Base-by-base conservation (phyloP, 495 filamentous ascomycete species). In the Bacidia gigantensis region DNA sequence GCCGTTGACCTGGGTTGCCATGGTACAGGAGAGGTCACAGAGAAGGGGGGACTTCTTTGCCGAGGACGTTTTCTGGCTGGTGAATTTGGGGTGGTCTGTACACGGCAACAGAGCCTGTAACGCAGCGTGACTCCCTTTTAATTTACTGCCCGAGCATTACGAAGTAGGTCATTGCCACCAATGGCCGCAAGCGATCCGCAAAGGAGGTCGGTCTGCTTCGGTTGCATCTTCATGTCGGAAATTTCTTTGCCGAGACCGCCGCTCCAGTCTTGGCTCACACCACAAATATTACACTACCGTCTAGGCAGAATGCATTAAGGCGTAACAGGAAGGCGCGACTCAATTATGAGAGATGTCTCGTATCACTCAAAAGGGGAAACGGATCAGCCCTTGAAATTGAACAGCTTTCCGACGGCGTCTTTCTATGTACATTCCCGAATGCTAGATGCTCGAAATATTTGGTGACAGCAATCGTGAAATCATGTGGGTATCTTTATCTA, bases 1-100 rank as follows among this genome's bases (percentile, higher is more conserved):
- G 68, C 74, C 79, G 62, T 84, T 87, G 60, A 73, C 56, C 5
- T 55, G 59, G 47, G 74, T 66, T 59, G 73, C 77, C 82, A 87
- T 84, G 47, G 52, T 63, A 65, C n/a, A n/a, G n/a, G n/a, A n/a
- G n/a, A n/a, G n/a, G n/a, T n/a, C n/a, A n/a, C n/a, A n/a, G n/a
- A n/a, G n/a, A n/a, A n/a, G n/a, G n/a, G n/a, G n/a, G n/a, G n/a
- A n/a, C n/a, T n/a, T n/a, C n/a, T n/a, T n/a, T n/a, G n/a, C n/a
- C n/a, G n/a, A n/a, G n/a, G n/a, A n/a, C n/a, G n/a, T n/a, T n/a
- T n/a, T n/a, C n/a, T n/a, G n/a, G n/a, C n/a, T n/a, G n/a, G n/a
- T n/a, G n/a, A n/a, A n/a, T n/a, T n/a, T n/a, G n/a, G n/a, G n/a
- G n/a, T n/a, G n/a, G n/a, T n/a, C n/a, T n/a, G n/a, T n/a, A n/a